Conservation (phyloP, 1,284 basidiomycete genomes). For the Athelia psychrophila region DNA sequence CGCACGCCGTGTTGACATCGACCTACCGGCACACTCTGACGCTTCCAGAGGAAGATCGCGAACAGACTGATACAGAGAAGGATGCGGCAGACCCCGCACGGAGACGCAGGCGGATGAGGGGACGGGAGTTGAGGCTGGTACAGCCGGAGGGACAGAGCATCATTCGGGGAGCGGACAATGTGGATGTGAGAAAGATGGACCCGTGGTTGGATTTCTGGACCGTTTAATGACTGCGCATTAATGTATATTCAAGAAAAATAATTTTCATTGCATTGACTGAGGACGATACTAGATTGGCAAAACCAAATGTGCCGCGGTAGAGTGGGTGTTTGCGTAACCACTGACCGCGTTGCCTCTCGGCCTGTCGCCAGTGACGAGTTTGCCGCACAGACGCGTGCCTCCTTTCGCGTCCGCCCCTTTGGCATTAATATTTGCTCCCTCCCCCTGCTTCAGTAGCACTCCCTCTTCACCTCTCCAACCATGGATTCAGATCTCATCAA, state of each 20-base stretch:
- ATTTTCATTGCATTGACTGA: too few relatives aligned
- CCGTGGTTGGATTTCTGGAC: conserved; percentile 38
- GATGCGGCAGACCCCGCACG: conserved; percentile 66
- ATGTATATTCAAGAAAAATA: too few relatives aligned
- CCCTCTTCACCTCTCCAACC: conserved; percentile 21
- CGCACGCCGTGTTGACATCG: conserved; percentile 78
- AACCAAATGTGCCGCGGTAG: too few relatives aligned
- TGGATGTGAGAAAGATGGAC: conserved; percentile 28
- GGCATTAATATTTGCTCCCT: background rate
- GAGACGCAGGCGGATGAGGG: conserved; percentile 70
- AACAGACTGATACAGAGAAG: conserved; percentile 69
- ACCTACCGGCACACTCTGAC: conserved; percentile 61
- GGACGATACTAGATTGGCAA: too few relatives aligned
- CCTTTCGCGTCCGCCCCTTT: conserved; percentile 5
- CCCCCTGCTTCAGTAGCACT: background rate
- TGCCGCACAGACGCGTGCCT: background rate
- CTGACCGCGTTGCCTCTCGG: too few relatives aligned
- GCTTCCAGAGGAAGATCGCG: conserved; percentile 55
- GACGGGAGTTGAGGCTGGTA: conserved; percentile 79
- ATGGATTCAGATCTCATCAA: conserved; percentile 96
- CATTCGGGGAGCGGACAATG: conserved; percentile 29
- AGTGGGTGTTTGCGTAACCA: too few relatives aligned
- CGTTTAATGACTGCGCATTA: too few relatives aligned
- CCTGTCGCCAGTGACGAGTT: background rate
- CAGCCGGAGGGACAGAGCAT: conserved; percentile 58